Percentiles rank a stretch among this genome's conserved stretches.
phyloP scores from a whole-genome alignment of 1,139 yeast genomes.

The Saccharomyces uvarum region DNA sequence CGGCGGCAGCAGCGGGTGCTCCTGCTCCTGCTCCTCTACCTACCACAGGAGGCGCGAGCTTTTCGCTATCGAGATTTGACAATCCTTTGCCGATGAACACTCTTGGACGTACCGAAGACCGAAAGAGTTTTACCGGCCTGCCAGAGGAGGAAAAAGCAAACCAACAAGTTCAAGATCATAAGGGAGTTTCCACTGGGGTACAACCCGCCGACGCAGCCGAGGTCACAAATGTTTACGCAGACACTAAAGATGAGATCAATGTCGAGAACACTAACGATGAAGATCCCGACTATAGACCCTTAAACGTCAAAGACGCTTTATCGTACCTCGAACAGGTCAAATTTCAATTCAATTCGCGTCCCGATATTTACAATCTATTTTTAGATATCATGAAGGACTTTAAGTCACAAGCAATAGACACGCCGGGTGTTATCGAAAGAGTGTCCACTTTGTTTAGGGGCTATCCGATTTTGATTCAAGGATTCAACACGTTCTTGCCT shows the following conservation, averaged over 20 bases:
- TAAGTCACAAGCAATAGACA: slow-evolving; percentile 90
- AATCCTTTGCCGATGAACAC: slow-evolving; percentile 17
- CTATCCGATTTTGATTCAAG: slow-evolving; percentile 87
- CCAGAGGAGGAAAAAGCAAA: background rate
- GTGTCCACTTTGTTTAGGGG: slow-evolving; percentile 88
- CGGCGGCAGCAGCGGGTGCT: background rate
- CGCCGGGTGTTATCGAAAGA: slow-evolving; percentile 96
- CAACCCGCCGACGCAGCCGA: slow-evolving; percentile 10
- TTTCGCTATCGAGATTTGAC: slow-evolving; percentile 27
- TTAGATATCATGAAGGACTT: slow-evolving; percentile 97
- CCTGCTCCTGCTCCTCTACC: background rate
- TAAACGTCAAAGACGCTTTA: slow-evolving; percentile 92
- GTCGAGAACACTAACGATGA: slow-evolving; percentile 1
- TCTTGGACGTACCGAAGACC: background rate
- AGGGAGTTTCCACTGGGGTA: slow-evolving; percentile 15
- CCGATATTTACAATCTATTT: slow-evolving; percentile 92
- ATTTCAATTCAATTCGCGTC: slow-evolving; percentile 81
- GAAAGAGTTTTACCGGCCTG: background rate
- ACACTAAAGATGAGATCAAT: background rate
- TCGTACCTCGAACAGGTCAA: slow-evolving; percentile 94
- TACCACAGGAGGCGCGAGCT: background rate
- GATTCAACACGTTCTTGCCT: slow-evolving; percentile 93
- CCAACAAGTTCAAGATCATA: background rate
- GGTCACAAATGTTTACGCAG: slow-evolving; percentile 13
- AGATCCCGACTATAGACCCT: slow-evolving; percentile 56